phyloP scores from a whole-genome alignment of 2,329 filamentous ascomycete genomes.

The Fusarium metavorans region DNA sequence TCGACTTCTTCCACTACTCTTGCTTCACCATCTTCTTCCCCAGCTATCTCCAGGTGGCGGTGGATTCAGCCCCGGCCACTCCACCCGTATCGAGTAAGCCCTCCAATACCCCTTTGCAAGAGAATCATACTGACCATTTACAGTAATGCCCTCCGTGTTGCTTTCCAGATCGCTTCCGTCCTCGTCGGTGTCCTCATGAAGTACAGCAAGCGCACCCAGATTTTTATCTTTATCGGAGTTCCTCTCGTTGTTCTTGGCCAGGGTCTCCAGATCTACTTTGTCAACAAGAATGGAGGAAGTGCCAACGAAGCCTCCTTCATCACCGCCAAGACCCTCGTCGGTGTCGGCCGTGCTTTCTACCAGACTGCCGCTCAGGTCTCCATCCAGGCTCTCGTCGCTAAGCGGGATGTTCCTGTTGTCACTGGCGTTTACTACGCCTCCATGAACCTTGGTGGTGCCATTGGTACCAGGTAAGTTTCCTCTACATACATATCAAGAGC shows the following conservation, averaged over 20 bases:
- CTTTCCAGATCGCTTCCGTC: constrained; percentile 53
- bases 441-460: constrained; percentile 48
- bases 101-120: fast-evolving
- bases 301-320: constrained; percentile 51
- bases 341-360: constrained; percentile 51
- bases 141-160: constrained; percentile 48
- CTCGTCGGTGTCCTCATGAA: constrained; percentile 52
- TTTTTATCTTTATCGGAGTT: constrained; percentile 45
- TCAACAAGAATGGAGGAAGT: constrained; percentile 39
- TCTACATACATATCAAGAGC: fast-evolving
- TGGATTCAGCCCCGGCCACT: constrained; percentile 49
- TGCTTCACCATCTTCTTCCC: constrained; percentile 56
- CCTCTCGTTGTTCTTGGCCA: constrained; percentile 51
- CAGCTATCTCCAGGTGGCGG: constrained; percentile 55
- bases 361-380: constrained; percentile 41
- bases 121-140: background rate
- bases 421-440: constrained; percentile 52
- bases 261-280: constrained; percentile 47
- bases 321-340: constrained; percentile 50
- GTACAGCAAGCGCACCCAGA: constrained; percentile 51
- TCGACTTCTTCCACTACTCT: constrained; percentile 54
- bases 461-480: constrained; percentile 45
- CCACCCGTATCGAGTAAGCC: constrained; percentile 52
- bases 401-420: constrained; percentile 52
- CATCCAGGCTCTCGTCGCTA: constrained; percentile 50